Conservation (phyloP, 2,329 filamentous ascomycete genomes). For the Fusarium subglutinans region DNA sequence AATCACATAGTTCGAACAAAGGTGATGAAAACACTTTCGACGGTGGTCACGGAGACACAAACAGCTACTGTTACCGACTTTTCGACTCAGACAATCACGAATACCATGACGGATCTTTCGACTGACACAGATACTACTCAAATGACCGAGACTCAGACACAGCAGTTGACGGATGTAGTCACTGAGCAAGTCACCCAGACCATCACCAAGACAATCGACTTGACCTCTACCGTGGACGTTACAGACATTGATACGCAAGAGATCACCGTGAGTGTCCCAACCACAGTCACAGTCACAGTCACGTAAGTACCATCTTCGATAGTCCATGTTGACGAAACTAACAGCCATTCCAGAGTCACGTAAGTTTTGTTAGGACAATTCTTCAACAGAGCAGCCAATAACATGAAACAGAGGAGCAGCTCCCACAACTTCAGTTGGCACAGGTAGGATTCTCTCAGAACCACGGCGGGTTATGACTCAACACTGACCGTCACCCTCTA, state of each 20-base stretch:
- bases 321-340: neutral
- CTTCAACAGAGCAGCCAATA: too few relatives aligned
- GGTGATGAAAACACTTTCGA: neutral
- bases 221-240: neutral
- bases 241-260: neutral
- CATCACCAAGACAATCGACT: neutral
- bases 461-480: rapidly evolving
- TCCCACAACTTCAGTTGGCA: rapidly evolving
- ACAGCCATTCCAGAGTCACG: neutral
- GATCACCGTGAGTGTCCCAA: neutral
- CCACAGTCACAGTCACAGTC: neutral
- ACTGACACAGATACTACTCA: neutral
- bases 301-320: neutral
- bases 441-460: rapidly evolving
- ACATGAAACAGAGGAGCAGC: neutral
- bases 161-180: neutral
- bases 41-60: neutral
- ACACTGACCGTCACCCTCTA: rapidly evolving
- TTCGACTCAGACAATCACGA: neutral
- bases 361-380: neutral
- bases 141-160: neutral
- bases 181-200: neutral
- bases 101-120: neutral
- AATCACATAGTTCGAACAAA: neutral
- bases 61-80: neutral